phyloP scores from a whole-genome alignment of 345 rosid genomes.

The Linum lewisii region DNA sequence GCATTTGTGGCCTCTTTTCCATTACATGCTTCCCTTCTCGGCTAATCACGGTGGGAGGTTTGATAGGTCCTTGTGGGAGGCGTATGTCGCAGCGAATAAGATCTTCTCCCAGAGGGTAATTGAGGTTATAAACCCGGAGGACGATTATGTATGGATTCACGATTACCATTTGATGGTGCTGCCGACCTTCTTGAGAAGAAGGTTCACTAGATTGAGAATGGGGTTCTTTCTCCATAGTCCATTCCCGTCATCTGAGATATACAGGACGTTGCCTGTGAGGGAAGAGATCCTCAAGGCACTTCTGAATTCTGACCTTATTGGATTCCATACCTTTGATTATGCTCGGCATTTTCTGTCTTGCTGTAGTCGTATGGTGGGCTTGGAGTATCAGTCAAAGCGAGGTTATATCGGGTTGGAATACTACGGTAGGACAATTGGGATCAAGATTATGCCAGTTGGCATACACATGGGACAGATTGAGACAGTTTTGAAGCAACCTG shows the following conservation, averaged over 20 bases:
- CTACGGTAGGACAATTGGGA: constrained; percentile 5
- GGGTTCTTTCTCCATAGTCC: constrained; percentile 3
- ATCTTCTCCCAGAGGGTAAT: constrained; percentile 5
- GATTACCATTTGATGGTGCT: constrained; percentile 5
- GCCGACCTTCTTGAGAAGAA: constrained; percentile 1
- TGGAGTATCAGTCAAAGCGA: constrained; percentile 5
- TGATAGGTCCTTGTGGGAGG: constrained; percentile 2
- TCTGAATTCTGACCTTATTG: constrained; percentile 1
- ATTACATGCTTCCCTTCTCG: constrained; percentile 7
- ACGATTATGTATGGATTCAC: constrained; percentile 4
- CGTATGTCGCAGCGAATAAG: constrained; percentile 3
- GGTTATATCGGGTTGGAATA: constrained; percentile 3
- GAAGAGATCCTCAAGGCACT: constrained; percentile 1
- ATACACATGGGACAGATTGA: constrained; percentile 6
- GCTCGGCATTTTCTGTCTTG: constrained; percentile 5
- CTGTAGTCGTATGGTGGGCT: constrained; percentile 3
- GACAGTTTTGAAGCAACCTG: background rate
- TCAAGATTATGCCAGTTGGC: constrained; percentile 4
- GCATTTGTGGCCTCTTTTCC: constrained; percentile 7
- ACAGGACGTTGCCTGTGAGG: constrained; percentile 1
- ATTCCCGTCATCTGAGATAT: background rate
- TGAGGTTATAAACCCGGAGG: constrained; percentile 6
- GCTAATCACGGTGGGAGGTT: constrained; percentile 1
- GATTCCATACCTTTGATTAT: constrained; percentile 4
- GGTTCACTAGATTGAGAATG: constrained; percentile 4